phyloP scores from a whole-genome alignment of 2,329 filamentous ascomycete species.

The Fusarium chlamydosporum region DNA sequence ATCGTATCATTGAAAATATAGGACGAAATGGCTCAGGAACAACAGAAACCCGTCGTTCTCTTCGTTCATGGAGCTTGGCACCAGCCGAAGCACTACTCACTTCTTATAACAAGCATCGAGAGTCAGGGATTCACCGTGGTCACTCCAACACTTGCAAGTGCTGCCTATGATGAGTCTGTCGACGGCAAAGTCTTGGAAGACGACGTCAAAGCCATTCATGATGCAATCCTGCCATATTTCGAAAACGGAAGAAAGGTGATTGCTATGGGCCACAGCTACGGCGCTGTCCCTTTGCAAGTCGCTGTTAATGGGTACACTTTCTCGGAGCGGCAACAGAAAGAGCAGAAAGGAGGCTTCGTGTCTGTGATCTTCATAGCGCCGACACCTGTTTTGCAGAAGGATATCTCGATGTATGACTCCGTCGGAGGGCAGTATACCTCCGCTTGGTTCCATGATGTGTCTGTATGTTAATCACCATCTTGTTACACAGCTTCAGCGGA shows the following conservation, averaged over 20 bases:
- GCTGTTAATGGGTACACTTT: constrained; percentile 15
- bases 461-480: not conserved
- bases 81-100: constrained; percentile 31
- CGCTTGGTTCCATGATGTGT: constrained; percentile 27
- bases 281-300: constrained; percentile 25
- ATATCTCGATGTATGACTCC: constrained; percentile 31
- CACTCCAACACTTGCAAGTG: constrained; percentile 20
- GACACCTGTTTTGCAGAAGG: constrained; percentile 22
- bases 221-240: not conserved
- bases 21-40: not conserved
- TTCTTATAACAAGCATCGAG: constrained; percentile 24
- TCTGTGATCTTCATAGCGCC: constrained; percentile 27
- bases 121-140: constrained; percentile 21
- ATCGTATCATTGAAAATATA: accelerated
- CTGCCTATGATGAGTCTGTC: constrained; percentile 35
- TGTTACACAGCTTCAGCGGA: too few relatives aligned
- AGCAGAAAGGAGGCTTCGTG: constrained; percentile 18
- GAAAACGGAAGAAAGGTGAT: constrained; percentile 18
- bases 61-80: constrained; percentile 43
- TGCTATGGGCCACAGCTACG: constrained; percentile 39
- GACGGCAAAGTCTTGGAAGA: constrained; percentile 29
- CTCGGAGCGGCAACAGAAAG: constrained; percentile 11
- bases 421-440: constrained; percentile 6
- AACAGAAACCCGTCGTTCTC: constrained; percentile 25
- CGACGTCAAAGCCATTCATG: constrained; percentile 26